Percentiles rank a stretch among this genome's conserved stretches.
phyloP scores from a whole-genome alignment of 257 asterid genomes.

The Cynanchum wilfordii region DNA sequence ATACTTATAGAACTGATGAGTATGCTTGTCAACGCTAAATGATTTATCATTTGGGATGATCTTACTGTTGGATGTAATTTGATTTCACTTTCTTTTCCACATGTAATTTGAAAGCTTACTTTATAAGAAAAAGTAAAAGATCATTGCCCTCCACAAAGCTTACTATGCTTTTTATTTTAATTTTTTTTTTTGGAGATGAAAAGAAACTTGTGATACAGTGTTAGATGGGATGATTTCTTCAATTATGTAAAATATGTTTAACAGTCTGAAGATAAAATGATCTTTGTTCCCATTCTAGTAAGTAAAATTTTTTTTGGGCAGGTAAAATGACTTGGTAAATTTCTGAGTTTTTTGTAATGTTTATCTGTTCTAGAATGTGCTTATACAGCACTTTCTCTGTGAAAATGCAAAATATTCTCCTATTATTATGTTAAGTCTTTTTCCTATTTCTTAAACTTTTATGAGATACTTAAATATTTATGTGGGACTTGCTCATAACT shows the following conservation, averaged over 20 bases:
- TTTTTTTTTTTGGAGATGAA: not conserved
- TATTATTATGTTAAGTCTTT: not conserved
- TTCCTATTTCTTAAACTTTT: not conserved
- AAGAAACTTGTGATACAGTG: not conserved
- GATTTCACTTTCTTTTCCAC: not conserved
- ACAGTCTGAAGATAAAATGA: not conserved
- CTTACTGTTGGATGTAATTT: not conserved
- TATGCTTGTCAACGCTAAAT: not conserved
- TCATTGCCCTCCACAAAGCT: not conserved
- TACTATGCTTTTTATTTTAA: too few species aligned
- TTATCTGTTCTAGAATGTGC: not conserved
- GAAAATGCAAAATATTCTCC: not conserved
- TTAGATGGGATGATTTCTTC: not conserved
- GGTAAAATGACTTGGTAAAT: not conserved
- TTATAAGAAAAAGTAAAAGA: not conserved
- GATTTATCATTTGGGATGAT: not conserved
- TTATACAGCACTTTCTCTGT: not conserved
- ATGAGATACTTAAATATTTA: not conserved
- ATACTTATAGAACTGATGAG: too few species aligned
- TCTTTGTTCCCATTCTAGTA: not conserved
- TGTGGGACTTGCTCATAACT: not conserved
- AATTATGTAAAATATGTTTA: not conserved
- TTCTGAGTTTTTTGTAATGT: not conserved
- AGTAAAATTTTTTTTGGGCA: not conserved
- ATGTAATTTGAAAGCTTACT: not conserved